phyloP scores from a whole-genome alignment of 192 early-diverging fungal species.

The Coemansia sp. region DNA sequence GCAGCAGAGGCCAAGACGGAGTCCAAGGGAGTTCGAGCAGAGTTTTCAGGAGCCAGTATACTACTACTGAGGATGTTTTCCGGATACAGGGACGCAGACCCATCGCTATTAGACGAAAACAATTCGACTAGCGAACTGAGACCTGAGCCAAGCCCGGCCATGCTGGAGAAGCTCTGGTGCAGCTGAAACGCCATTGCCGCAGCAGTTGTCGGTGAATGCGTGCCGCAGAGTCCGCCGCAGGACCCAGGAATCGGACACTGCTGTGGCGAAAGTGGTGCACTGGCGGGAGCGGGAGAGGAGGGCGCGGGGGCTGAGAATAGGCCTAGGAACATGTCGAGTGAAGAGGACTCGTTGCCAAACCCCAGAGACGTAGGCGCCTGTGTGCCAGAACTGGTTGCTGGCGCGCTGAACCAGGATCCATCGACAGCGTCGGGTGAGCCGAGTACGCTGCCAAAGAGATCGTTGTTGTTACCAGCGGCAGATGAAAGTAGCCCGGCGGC shows the following conservation, averaged over 20 bases:
- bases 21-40: not conserved
- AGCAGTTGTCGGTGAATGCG: conserved; percentile 24
- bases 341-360: not conserved
- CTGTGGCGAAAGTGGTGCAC: not conserved
- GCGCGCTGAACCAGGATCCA: conserved; percentile 1
- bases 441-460: not conserved
- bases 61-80: conserved; percentile 40
- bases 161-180: conserved; percentile 17
- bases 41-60: conserved; percentile 16
- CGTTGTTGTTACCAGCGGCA: not conserved
- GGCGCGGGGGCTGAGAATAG: not conserved
- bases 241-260: conserved; percentile 17
- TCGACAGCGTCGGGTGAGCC: not conserved
- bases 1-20: not conserved
- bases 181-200: conserved; percentile 17
- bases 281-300: not conserved
- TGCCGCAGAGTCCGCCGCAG: conserved; percentile 29
- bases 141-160: conserved; percentile 37
- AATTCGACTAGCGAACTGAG: conserved; percentile 30
- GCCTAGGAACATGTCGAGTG: not conserved
- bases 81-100: conserved; percentile 28
- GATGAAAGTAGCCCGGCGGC: conserved; percentile 11
- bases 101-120: conserved; percentile 30
- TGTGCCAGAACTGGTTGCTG: not conserved
- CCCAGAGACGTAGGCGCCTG: not conserved